Conservation (phyloP, 2,329 filamentous ascomycete species). For the Trichoderma sp. region DNA sequence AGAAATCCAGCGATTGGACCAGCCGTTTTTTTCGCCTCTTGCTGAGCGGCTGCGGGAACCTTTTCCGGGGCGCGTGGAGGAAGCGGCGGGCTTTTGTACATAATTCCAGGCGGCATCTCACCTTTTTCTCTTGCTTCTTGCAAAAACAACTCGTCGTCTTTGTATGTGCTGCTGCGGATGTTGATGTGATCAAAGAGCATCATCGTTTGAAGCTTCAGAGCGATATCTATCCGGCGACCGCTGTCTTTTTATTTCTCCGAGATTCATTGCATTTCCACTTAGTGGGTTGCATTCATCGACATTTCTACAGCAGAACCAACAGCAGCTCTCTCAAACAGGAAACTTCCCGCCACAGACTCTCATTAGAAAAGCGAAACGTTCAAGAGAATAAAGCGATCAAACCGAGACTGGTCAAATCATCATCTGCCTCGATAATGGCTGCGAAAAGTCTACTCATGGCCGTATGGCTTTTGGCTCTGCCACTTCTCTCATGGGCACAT, state of each 20-base stretch:
- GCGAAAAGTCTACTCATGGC: constrained; percentile 3
- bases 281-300: not conserved
- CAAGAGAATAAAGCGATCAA: not conserved
- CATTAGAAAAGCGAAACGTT: not conserved
- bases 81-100: not conserved
- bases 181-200: too few species aligned
- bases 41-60: constrained; percentile 7
- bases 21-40: not conserved
- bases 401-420: not conserved
- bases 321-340: not conserved
- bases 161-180: not conserved
- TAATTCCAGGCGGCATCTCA: not conserved
- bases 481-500: constrained; percentile 52
- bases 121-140: not conserved
- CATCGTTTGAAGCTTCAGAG: not conserved
- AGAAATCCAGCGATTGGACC: constrained; percentile 16
- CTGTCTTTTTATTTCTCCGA: not conserved
- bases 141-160: not conserved
- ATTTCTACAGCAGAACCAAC: not conserved
- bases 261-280: not conserved
- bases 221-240: not conserved
- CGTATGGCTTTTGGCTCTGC: constrained; percentile 13
- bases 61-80: constrained; percentile 7
- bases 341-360: not conserved
- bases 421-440: not conserved